Evolutionary conservation across 495 filamentous ascomycete species (phyloP).

Genomic region (Geoglossum glabrum): DNA sequence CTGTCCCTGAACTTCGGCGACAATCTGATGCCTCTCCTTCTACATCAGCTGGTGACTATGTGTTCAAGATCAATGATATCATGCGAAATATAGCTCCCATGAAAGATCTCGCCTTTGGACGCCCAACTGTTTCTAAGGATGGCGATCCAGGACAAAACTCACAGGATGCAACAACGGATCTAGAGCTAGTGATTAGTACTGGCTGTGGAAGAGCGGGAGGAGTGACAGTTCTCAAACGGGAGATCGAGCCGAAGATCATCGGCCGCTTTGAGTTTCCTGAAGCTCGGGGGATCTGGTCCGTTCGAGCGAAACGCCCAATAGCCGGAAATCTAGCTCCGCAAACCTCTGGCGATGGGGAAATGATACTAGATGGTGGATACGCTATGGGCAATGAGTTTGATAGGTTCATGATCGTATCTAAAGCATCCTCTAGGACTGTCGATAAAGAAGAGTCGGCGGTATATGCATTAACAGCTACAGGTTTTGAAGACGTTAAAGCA

Average conservation of each 20-base stretch:
- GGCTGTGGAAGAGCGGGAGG: constrained; percentile 51
- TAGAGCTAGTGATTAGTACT: constrained; percentile 52
- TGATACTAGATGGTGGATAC: constrained; percentile 15
- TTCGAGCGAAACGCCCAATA: constrained; percentile 36
- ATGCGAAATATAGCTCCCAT: constrained; percentile 63
- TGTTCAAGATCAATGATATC: constrained; percentile 56
- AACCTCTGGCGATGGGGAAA: constrained; percentile 6
- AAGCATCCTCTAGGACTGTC: background rate
- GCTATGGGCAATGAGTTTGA: constrained; percentile 34
- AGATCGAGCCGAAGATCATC: constrained; percentile 45
- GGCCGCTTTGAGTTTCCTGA: constrained; percentile 41
- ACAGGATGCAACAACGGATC: constrained; percentile 27
- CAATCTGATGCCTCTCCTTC: constrained; percentile 12
- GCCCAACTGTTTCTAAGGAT: constrained; percentile 21
- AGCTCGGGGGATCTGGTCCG: constrained; percentile 41
- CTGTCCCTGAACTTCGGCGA: constrained; percentile 16
- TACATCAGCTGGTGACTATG: constrained; percentile 33
- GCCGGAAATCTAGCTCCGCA: constrained; percentile 21
- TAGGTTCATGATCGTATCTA: constrained; percentile 38
- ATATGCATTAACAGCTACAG: constrained; percentile 39
- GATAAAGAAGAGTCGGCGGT: constrained; percentile 23
- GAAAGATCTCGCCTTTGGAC: constrained; percentile 45
- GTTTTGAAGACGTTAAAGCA: constrained; percentile 41
- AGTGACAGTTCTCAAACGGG: constrained; percentile 52
- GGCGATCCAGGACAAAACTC: constrained; percentile 24